These are phyloP conservation scores for Sarocladiaceae sp. DNA, from an alignment of 2,329 filamentous ascomycete species.

Conservation along the genomic window DNA sequence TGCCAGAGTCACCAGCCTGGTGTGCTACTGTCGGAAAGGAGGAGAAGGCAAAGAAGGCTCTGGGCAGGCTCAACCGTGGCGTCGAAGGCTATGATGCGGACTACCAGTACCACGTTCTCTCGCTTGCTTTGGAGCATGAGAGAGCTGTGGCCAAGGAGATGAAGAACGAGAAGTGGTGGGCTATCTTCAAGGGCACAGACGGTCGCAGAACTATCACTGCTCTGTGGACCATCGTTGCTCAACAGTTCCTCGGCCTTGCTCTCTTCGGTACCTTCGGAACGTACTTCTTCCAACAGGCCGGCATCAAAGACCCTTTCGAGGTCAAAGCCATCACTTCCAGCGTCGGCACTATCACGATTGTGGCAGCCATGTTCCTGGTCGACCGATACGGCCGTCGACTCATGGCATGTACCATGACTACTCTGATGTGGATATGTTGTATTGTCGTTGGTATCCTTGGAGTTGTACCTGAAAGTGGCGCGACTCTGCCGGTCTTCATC, in stretches of 20 bases:
- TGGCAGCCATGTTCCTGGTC: slow-evolving; percentile 13
- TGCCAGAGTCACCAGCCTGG: slow-evolving; percentile 36
- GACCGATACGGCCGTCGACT: slow-evolving; percentile 16
- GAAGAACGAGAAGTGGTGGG: slow-evolving; percentile 17
- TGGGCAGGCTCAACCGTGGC: slow-evolving; percentile 18
- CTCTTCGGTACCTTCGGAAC: slow-evolving; percentile 18
- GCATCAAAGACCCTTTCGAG: slow-evolving; percentile 15
- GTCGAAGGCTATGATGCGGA: slow-evolving; percentile 14
- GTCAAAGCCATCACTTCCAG: slow-evolving; percentile 16
- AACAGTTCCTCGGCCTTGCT: slow-evolving; percentile 19
- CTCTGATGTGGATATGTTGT: slow-evolving; percentile 14
- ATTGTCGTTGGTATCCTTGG: slow-evolving; percentile 18
- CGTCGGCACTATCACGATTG: slow-evolving; percentile 14
- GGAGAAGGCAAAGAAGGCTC: slow-evolving; percentile 16
- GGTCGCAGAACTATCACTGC: slow-evolving; percentile 22
- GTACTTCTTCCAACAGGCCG: slow-evolving; percentile 21
- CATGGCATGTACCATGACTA: slow-evolving; percentile 15
- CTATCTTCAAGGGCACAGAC: slow-evolving; percentile 20
- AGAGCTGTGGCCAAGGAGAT: slow-evolving; percentile 16
- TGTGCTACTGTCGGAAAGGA: slow-evolving; percentile 21
- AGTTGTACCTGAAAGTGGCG: background rate
- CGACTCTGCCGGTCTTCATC: slow-evolving; percentile 13
- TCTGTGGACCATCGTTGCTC: slow-evolving; percentile 18
- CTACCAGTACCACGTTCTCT: slow-evolving; percentile 17
- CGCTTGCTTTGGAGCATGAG: slow-evolving; percentile 17